A percentile compares a stretch with the other conserved stretches of the same genome.
phyloP scores from a whole-genome alignment of 495 filamentous ascomycete species.

The Daldinia concentrica region DNA sequence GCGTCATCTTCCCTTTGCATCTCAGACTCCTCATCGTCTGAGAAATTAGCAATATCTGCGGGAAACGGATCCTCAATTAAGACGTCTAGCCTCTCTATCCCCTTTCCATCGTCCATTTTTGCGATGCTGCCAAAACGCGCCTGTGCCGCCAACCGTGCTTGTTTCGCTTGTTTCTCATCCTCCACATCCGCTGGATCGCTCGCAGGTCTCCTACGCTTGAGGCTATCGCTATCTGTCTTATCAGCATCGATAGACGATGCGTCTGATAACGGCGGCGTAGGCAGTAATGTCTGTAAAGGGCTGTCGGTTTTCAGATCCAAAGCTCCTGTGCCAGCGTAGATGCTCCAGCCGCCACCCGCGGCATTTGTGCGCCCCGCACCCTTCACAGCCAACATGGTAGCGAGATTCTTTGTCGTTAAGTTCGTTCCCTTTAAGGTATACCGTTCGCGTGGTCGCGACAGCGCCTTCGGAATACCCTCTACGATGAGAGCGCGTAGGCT shows the following conservation, averaged over 20 bases:
- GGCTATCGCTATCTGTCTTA: not conserved
- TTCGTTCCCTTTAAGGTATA: slow-evolving; percentile 72
- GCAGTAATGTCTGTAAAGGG: slow-evolving; percentile 63
- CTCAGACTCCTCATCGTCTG: slow-evolving; percentile 30
- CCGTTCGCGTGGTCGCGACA: slow-evolving; percentile 73
- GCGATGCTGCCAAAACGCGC: slow-evolving; percentile 65
- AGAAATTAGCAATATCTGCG: slow-evolving; percentile 41
- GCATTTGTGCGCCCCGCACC: slow-evolving; percentile 72
- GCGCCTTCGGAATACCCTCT: slow-evolving; percentile 78
- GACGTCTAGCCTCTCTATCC: slow-evolving; percentile 70
- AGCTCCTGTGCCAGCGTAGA: slow-evolving; percentile 73
- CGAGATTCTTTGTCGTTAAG: slow-evolving; percentile 72
- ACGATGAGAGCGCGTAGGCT: slow-evolving; percentile 73
- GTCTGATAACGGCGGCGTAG: slow-evolving; percentile 50
- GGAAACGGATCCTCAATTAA: slow-evolving; percentile 65
- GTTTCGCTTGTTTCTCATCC: slow-evolving; percentile 52
- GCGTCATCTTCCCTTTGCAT: slow-evolving; percentile 18
- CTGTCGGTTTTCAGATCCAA: slow-evolving; percentile 57
- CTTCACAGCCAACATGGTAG: slow-evolving; percentile 69
- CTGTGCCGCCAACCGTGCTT: slow-evolving; percentile 57
- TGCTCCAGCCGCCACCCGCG: slow-evolving; percentile 78
- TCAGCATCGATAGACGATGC: slow-evolving; percentile 40
- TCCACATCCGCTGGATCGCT: slow-evolving; percentile 38
- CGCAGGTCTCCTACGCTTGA: slow-evolving; percentile 35
- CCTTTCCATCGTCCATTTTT: slow-evolving; percentile 61